phyloP scores from a whole-genome alignment of 441 rosid species.

The Syzygium malaccense region DNA sequence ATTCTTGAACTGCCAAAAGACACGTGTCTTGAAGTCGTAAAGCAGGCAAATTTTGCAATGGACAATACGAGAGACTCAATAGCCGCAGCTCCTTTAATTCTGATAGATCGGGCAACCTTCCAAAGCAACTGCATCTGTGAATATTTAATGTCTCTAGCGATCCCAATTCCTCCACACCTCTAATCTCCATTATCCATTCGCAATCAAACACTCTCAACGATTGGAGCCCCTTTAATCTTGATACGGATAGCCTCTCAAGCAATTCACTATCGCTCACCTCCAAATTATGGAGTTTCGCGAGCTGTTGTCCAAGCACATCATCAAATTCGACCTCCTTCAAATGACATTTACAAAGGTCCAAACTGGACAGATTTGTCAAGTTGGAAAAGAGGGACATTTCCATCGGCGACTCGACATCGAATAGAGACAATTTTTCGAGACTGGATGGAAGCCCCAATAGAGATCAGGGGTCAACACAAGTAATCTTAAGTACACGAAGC shows the following conservation, averaged over 20 bases:
- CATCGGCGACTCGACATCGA: neutral
- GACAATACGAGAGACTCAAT: neutral
- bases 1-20: neutral
- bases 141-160: neutral
- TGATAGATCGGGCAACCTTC: neutral
- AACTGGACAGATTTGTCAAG: neutral
- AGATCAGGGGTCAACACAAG: neutral
- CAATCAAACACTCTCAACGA: rapidly evolving
- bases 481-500: neutral
- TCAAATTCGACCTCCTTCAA: neutral
- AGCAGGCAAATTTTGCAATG: neutral
- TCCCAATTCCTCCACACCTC: neutral
- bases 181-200: neutral
- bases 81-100: neutral
- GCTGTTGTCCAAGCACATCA: neutral
- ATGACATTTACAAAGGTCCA: neutral
- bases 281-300: neutral
- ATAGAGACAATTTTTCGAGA: neutral
- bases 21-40: neutral
- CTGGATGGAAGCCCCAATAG: neutral
- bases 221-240: neutral
- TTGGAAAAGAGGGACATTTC: neutral
- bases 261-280: neutral
- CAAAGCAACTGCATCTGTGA: neutral
- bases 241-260: neutral